A percentile compares a stretch with the other conserved stretches of the same genome.
Evolutionary conservation across 2,329 filamentous ascomycete species (phyloP).

Genomic region (Sclerotinia subarctica): DNA sequence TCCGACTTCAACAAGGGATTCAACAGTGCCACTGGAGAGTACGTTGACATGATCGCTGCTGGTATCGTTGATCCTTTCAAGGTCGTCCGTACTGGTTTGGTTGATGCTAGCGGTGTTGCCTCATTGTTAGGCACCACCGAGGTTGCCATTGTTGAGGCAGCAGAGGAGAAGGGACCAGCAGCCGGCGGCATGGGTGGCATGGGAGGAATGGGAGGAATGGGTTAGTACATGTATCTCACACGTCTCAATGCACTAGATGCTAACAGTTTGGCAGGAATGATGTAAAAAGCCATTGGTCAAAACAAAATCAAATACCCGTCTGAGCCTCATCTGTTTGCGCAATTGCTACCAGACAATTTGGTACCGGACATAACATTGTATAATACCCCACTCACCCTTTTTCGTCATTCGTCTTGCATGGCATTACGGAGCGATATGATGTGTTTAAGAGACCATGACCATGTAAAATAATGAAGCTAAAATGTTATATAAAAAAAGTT

Average conservation of each 20-base stretch:
- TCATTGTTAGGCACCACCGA: slow-evolving; percentile 97
- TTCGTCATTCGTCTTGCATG: slow-evolving; percentile 34
- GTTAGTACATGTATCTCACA: slow-evolving; percentile 26
- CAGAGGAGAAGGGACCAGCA: slow-evolving; percentile 74
- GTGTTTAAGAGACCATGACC: slow-evolving; percentile 26
- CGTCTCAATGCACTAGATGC: background rate
- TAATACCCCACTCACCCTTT: slow-evolving; percentile 37
- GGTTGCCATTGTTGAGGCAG: slow-evolving; percentile 95
- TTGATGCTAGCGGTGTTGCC: slow-evolving; percentile 93
- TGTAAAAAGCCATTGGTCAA: slow-evolving; percentile 34
- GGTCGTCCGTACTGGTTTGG: slow-evolving; percentile 94
- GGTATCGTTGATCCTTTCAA: slow-evolving; percentile 99
- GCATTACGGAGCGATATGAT: slow-evolving; percentile 33
- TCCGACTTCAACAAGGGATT: slow-evolving; percentile 97
- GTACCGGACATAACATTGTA: slow-evolving; percentile 32
- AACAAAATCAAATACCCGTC: slow-evolving; percentile 35
- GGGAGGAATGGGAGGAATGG: slow-evolving; percentile 55
- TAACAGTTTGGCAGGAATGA: slow-evolving; percentile 34
- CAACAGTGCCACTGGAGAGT: slow-evolving; percentile 94
- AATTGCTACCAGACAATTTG: slow-evolving; percentile 16
- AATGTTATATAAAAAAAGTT: slow-evolving; percentile 11
- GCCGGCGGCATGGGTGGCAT: slow-evolving; percentile 69
- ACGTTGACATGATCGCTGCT: slow-evolving; percentile 95
- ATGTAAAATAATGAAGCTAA: slow-evolving; percentile 34
- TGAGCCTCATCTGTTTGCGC: slow-evolving; percentile 21